These are phyloP conservation scores for Alternaria angustiovoidea DNA, from an alignment of 2,329 filamentous ascomycete genomes.

Conservation along the genomic window DNA sequence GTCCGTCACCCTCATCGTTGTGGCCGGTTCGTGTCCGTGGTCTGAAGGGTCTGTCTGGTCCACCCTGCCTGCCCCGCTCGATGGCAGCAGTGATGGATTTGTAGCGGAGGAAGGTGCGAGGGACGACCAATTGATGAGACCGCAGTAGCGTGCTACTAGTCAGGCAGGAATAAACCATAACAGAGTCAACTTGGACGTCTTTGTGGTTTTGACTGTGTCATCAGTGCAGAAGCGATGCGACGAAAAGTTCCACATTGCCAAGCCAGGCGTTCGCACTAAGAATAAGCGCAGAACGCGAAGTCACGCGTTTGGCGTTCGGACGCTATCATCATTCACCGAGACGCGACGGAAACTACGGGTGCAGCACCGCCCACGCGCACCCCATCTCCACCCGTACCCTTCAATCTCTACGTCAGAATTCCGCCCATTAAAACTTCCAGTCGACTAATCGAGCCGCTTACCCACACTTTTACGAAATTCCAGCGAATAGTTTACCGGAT, in stretches of 20 bases:
- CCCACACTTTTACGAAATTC: neutral
- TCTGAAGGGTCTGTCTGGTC: conserved; percentile 19
- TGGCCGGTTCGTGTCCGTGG: conserved; percentile 14
- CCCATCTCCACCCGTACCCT: neutral
- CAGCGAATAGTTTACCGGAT: neutral
- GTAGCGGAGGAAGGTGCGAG: conserved; percentile 33
- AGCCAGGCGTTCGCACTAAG: conserved; percentile 13
- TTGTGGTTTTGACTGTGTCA: neutral
- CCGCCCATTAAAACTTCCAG: accelerated
- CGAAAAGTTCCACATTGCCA: conserved; percentile 15
- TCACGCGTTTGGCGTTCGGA: conserved; percentile 20
- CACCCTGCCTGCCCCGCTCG: conserved; percentile 36
- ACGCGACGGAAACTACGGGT: neutral
- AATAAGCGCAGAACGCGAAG: conserved; percentile 14
- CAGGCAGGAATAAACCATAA: conserved; percentile 32
- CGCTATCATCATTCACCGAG: neutral
- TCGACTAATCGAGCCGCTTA: neutral
- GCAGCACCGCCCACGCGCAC: neutral
- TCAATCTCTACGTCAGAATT: neutral
- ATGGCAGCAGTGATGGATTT: conserved; percentile 47
- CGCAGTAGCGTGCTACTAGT: conserved; percentile 28
- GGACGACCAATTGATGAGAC: conserved; percentile 19
- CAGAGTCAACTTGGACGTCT: conserved; percentile 4
- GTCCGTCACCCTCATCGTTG: neutral
- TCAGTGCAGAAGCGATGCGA: neutral